Base-by-base conservation (phyloP, 768 basidiomycete genomes). In the Lactarius deliciosus region DNA sequence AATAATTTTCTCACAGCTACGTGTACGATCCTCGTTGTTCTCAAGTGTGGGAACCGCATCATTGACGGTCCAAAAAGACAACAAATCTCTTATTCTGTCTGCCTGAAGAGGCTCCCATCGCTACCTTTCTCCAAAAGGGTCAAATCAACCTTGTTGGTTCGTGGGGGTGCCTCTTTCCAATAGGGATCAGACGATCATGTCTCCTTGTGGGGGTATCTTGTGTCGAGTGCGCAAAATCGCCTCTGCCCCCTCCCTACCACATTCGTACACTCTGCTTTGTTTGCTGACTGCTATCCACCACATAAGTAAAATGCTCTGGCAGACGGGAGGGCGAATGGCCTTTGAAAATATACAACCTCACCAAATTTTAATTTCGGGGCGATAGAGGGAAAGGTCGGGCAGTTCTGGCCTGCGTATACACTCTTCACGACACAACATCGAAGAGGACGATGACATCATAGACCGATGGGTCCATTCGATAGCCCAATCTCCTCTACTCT, bases 131-230 rank as follows among this genome's bases (percentile, higher is more conserved):
- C 82, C 30, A 87, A 72, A 30, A 72, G 72, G 45, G 75, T 74
- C 20, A 86, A 71, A 70, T 88, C 53, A 64, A 8, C 80, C 78
- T n/a, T n/a, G 25, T 59, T 0, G 83, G 80, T 63, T 83, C 81
- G 0, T 85, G 86, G 0, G 87, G 74, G 13, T 75, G 78, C 73
- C 88, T 89, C 77, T 85, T 86, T 0, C 87, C 86, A 32, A 87
- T 72, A 1, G 81, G 79, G 38, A 87, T 72, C 22, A 86, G 66
- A 2, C 85, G 81, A 70, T 81, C 85, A 34, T 76, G 77, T 70
- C 36, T 84, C 82, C 66, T 78, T 77, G 20, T n/a, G 36, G 73
- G 65, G 20, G 77, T 69, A 32, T 75, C 70, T 47, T 71, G 70
- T 2, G 75, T 65, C 47, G 78, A 77, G 16, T 77, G 69, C 0